Percentiles rank a stretch among this genome's conserved stretches.
phyloP scores from a whole-genome alignment of 306 rosid genomes.

The Prosopis cineraria region DNA sequence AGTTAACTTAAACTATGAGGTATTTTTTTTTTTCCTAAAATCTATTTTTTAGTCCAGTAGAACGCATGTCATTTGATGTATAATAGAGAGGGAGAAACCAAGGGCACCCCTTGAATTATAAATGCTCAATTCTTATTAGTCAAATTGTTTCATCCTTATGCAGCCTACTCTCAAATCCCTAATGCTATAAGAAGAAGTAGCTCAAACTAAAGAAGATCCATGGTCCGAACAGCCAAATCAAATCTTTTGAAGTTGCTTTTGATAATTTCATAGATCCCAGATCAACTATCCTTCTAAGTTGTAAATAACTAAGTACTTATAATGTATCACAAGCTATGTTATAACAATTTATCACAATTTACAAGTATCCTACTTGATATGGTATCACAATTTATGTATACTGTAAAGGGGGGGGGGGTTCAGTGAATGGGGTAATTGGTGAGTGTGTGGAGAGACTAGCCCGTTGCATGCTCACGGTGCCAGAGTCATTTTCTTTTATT shows the following conservation, averaged over 20 bases:
- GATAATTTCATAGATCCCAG: neutral
- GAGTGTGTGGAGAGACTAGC: no score
- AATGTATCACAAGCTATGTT: neutral
- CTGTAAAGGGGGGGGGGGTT: no score
- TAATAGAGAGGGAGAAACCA: slow-evolving; percentile 1
- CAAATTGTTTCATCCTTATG: slow-evolving; percentile 1
- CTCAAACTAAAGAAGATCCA: neutral
- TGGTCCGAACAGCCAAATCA: neutral
- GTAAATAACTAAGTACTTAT: neutral
- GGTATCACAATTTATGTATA: no score
- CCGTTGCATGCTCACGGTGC: no score
- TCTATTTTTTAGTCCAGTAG: neutral
- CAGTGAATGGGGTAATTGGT: no score
- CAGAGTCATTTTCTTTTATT: no score
- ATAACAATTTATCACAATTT: no score
- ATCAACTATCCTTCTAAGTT: neutral
- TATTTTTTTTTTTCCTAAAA: slow-evolving; percentile 1
- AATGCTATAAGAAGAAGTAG: neutral
- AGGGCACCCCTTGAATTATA: neutral
- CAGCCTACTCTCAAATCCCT: neutral
- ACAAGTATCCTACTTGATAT: no score
- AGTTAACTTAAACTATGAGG: neutral
- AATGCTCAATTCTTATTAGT: slow-evolving; percentile 8
- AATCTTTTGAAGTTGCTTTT: neutral
- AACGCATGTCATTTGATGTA: neutral